Base-by-base conservation (phyloP, 2,329 filamentous ascomycete species). In the Aplosporella prunicola region DNA sequence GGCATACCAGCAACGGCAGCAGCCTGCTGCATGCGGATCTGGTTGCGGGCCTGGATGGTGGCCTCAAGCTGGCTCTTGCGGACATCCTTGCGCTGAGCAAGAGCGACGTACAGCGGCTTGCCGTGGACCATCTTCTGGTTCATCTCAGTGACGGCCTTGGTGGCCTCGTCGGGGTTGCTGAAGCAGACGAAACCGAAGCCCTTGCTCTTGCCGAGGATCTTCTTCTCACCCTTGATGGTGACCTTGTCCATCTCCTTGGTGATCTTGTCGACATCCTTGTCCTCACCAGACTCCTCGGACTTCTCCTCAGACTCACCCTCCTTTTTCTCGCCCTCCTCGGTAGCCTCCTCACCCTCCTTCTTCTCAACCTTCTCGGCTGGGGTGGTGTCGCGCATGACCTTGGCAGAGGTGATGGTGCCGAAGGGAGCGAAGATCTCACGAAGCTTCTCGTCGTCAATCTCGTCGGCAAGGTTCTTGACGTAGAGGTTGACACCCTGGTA, bases 121-220 rank as follows among this genome's bases (percentile, higher is more conserved):
- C 76, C 77, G 63, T 88, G 82, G 51, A 96, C 74, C 91, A 98
- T 98, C 66, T 91, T 87, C 74, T 96, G 89, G 74, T 98, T 98
- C 86, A 96, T 95, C 67, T 98, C 91, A 44, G 88, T 87, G 47
- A 98, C 89, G 48, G 91, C 91, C 78, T 96, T 96, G 69, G 89
- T 95, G 49, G 91, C 91, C 64, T 98, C 91, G 56, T 98, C 91
- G 43, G 91, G 88, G 74, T 93, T 96, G 76, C 84, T 91, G 74
- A 98, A 98, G 82, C 91, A 98, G 58, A 98, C 91, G 64, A 98
- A 98, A 55, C 91, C 91, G 62, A 98, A 98, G 62, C 91, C 91
- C 76, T 96, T 98, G 81, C 87, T 94, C 83, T 96, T 96, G 63
- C 91, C 91, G 43, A 93, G 74, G 35, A 69, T 60, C 62, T 74